Conservation (phyloP, 257 asterid genomes). For the Nicotiana paniculata region DNA sequence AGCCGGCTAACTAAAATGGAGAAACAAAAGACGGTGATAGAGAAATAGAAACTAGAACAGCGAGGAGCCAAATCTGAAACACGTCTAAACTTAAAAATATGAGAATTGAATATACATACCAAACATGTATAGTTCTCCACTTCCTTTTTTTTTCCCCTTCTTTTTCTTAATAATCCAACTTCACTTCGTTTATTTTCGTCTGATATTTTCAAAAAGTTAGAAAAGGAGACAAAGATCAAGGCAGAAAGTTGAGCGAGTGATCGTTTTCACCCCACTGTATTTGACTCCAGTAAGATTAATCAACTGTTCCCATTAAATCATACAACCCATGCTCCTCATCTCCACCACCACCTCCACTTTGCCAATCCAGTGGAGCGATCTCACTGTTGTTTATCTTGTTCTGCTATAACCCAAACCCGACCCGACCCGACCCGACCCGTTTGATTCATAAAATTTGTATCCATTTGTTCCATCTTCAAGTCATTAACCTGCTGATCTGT, state of each 20-base stretch:
- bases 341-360: slow-evolving; percentile 15
- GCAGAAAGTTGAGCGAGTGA: slow-evolving; percentile 55
- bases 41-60: no score
- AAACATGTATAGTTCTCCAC: slow-evolving; percentile 9
- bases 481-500: slow-evolving; percentile 24
- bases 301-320: slow-evolving; percentile 61
- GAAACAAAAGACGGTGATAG: no score
- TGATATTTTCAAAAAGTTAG: slow-evolving; percentile 8
- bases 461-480: slow-evolving; percentile 29
- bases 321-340: slow-evolving; percentile 52
- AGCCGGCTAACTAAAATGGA: no score
- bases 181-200: background rate
- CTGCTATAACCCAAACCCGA: slow-evolving; percentile 24
- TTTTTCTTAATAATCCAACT: background rate
- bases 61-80: background rate
- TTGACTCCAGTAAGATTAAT: slow-evolving; percentile 73
- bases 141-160: background rate
- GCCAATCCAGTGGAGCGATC: slow-evolving; percentile 46
- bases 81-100: background rate
- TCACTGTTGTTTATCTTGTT: slow-evolving; percentile 27
- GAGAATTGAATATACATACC: slow-evolving; percentile 5
- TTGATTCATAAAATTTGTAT: slow-evolving; percentile 26
- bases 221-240: slow-evolving; percentile 23
- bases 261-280: slow-evolving; percentile 59
- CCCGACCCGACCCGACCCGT: slow-evolving; percentile 27